A percentile compares a stretch with the other conserved stretches of the same genome.
Conservation (phyloP, 169 alveolate species). For the Eimeria zaria region DNA sequence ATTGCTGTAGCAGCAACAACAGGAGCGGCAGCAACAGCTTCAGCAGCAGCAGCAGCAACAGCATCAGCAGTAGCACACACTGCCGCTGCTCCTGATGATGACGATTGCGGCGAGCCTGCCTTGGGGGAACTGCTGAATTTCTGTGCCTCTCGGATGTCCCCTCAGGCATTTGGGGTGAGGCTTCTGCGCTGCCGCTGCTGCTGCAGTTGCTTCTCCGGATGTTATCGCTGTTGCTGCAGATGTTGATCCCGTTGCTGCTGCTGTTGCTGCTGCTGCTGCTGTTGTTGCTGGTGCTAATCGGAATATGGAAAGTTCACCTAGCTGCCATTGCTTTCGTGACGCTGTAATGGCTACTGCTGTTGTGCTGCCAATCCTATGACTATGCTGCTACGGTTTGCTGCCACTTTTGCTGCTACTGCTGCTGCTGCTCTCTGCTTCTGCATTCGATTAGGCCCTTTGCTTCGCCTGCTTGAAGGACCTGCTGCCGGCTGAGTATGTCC, state of each 20-base stretch:
- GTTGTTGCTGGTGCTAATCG: conserved; percentile 20
- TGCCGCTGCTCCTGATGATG: not conserved
- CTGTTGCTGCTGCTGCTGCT: not conserved
- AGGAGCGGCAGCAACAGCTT: not conserved
- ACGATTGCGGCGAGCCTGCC: conserved; percentile 16
- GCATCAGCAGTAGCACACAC: conserved; percentile 10
- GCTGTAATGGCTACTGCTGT: not conserved
- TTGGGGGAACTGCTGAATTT: conserved; percentile 22
- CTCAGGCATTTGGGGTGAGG: conserved; percentile 29
- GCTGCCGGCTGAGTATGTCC: conserved; percentile 59
- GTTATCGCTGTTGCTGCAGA: not conserved
- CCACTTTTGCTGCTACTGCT: not conserved
- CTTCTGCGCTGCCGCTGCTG: conserved; percentile 6
- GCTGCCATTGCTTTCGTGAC: not conserved
- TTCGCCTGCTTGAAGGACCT: conserved; percentile 47
- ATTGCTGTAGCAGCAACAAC: not conserved
- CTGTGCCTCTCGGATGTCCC: conserved; percentile 54
- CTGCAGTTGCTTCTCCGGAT: conserved; percentile 8
- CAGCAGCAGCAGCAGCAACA: conserved; percentile 2
- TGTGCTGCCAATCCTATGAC: not conserved
- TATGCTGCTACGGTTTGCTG: not conserved
- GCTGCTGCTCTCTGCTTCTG: conserved; percentile 35
- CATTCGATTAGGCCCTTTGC: conserved; percentile 16
- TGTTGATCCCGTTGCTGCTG: conserved; percentile 3
- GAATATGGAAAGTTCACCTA: not conserved